Evolutionary conservation across 306 rosid species (phyloP), one percentile per base, ranked within the genome.

Genomic region (Amphicarpaea edgeworthii): DNA sequence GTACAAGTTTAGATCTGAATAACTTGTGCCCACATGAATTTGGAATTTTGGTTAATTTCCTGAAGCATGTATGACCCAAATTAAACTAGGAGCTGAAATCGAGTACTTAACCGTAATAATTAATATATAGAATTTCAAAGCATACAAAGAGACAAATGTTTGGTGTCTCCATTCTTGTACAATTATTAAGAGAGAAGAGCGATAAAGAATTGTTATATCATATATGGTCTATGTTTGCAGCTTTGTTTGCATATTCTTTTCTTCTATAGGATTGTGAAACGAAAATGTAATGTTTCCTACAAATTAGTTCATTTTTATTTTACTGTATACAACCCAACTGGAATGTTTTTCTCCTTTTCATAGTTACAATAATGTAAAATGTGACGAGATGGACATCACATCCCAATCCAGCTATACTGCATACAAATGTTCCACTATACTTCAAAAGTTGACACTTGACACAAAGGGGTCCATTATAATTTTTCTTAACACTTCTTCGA

Each of bases 361-460:
- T 12, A 14, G 14, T 40, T 7, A 59, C 6, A n/a, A 49, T 21
- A 26, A 10, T 24, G 57, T 42, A 28, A 40, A 72, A 5, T 37
- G 19, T 20, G 50, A 32, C 28, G 45, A 37, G 75, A 19, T 37
- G 38, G 53, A 19, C 15, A 46, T 68, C 58, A 45, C 58, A 68
- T 68, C 42, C 24, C 4, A 24, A 24, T 69, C 75, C 75, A 69
- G 61, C 73, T 26, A 58, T 21, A 2, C 9, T 72, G 77, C 77
- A 15, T 32, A 38, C 57, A 43, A 16, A 41, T 73, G 57, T 55
- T 55, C 54, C 28, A 40, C 55, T 64, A 72, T 70, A 17, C 74
- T 69, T 49, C 5, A 28, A 37, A 72, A 11, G 67, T 21, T 72
- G 77, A 58, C 68, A 57, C 55, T 40, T 55, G 58, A 73, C 77